Evolutionary conservation across 345 rosid species (phyloP).

Genomic region (Diplotaxis tenuifolia): DNA sequence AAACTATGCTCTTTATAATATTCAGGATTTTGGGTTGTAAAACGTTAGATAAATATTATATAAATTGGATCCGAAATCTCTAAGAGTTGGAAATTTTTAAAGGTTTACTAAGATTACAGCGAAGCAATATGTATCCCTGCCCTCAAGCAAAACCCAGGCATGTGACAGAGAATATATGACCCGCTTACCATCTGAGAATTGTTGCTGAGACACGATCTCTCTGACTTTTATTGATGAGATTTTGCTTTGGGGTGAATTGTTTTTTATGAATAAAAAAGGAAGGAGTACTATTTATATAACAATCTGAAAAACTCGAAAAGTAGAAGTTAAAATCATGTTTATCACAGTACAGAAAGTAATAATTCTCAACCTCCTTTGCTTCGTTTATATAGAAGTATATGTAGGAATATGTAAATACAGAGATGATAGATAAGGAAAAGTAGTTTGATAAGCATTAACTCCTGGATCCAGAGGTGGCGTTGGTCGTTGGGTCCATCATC

Average conservation of each 20-base stretch:
- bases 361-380: background rate
- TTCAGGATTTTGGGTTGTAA: background rate
- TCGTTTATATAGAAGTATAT: background rate
- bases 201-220: background rate
- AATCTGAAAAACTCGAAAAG: background rate
- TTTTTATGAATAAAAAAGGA: background rate
- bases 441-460: slow-evolving; percentile 27
- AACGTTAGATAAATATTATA: background rate
- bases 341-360: background rate
- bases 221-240: background rate
- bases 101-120: background rate
- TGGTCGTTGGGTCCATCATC: slow-evolving; percentile 20
- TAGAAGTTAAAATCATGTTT: background rate
- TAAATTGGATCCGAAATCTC: background rate
- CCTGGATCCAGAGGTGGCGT: slow-evolving; percentile 8
- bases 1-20: background rate
- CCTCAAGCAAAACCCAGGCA: background rate
- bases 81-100: background rate
- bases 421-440: background rate
- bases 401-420: background rate
- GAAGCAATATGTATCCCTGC: background rate
- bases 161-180: background rate
- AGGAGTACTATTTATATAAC: background rate
- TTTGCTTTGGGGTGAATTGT: background rate
- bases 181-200: slow-evolving; percentile 21